Evolutionary conservation across 1,139 yeast genomes (phyloP).

Genomic region (Yamadazyma trypodendri): DNA sequence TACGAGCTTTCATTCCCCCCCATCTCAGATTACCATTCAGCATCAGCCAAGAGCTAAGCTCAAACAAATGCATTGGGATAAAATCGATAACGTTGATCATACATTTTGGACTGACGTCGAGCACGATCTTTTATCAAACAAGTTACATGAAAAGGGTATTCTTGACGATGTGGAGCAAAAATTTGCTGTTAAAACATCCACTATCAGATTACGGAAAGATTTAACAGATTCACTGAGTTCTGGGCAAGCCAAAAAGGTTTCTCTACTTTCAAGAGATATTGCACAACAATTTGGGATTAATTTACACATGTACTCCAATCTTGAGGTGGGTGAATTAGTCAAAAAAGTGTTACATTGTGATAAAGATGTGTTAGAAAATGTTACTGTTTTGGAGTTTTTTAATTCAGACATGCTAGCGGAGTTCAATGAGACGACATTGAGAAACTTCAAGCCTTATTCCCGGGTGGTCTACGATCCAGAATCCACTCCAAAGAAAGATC

Average conservation of each 20-base stretch:
- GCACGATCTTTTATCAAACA: conserved; percentile 48
- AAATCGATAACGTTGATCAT: conserved; percentile 62
- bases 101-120: conserved; percentile 79
- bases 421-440: conserved; percentile 62
- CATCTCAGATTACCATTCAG: conserved; percentile 9
- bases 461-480: conserved; percentile 43
- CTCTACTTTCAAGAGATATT: conserved; percentile 74
- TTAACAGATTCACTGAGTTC: conserved; percentile 11
- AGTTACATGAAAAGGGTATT: conserved; percentile 67
- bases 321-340: conserved; percentile 64
- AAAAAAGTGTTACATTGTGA: conserved; percentile 70
- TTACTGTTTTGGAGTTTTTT: conserved; percentile 79
- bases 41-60: conserved; percentile 59
- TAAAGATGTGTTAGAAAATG: conserved; percentile 61
- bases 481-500: conserved; percentile 54
- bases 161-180: conserved; percentile 73
- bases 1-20: conserved; percentile 15
- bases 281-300: conserved; percentile 90
- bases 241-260: conserved; percentile 34
- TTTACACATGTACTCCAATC: conserved; percentile 70
- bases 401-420: conserved; percentile 70
- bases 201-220: conserved; percentile 39
- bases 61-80: conserved; percentile 97
- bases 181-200: conserved; percentile 65
- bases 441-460: conserved; percentile 73